phyloP scores from a whole-genome alignment of 495 filamentous ascomycete species.

The Bathelium albidoporum region DNA sequence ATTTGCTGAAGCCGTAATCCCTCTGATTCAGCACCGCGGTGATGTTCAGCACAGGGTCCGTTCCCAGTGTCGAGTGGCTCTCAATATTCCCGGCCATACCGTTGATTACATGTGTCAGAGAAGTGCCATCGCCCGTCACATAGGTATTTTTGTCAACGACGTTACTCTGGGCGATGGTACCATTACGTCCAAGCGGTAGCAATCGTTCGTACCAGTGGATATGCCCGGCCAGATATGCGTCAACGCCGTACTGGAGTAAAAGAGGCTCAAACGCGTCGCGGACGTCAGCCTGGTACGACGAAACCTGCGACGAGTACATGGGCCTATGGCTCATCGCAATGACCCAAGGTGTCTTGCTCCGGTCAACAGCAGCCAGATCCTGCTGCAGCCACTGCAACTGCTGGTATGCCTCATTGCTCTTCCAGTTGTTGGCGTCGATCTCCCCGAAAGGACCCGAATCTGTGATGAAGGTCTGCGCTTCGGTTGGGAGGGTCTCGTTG shows the following conservation, averaged over 20 bases:
- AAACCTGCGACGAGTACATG: constrained; percentile 15
- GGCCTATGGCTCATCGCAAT: constrained; percentile 11
- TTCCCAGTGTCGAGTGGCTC: constrained; percentile 25
- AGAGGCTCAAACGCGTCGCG: constrained; percentile 11
- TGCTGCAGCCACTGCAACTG: constrained; percentile 16
- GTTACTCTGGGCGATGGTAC: constrained; percentile 24
- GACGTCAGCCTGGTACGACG: constrained; percentile 17
- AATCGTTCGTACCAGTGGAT: constrained; percentile 32
- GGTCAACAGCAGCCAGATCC: constrained; percentile 16
- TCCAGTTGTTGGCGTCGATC: constrained; percentile 28
- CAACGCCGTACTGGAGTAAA: constrained; percentile 10
- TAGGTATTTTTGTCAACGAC: constrained; percentile 33
- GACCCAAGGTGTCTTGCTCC: constrained; percentile 28
- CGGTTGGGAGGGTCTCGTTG: constrained; percentile 33
- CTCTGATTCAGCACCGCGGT: constrained; percentile 38
- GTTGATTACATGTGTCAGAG: constrained; percentile 30
- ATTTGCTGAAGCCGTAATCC: constrained; percentile 41
- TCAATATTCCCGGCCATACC: constrained; percentile 31
- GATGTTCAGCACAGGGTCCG: constrained; percentile 30
- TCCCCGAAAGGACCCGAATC: constrained; percentile 43
- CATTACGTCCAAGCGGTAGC: constrained; percentile 28
- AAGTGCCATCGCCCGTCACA: constrained; percentile 27
- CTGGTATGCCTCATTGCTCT: constrained; percentile 32
- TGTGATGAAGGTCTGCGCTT: constrained; percentile 36
- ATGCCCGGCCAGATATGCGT: constrained; percentile 16